These are phyloP conservation scores for Elongisporangium prolatum DNA, from an alignment of 352 stramenopile genomes.

Conservation along the genomic window DNA sequence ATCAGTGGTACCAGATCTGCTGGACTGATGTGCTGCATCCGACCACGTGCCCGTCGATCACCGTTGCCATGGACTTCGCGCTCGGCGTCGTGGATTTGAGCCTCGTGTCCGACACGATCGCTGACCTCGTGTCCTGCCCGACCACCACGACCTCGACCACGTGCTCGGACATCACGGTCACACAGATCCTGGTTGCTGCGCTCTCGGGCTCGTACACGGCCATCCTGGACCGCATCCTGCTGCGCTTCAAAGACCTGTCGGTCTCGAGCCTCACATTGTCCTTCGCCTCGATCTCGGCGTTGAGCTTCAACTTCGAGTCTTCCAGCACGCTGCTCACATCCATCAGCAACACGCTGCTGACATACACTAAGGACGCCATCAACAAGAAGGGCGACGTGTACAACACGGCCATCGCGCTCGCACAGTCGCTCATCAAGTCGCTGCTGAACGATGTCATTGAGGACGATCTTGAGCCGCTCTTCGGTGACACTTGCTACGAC, in stretches of 20 bases:
- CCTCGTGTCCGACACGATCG: slow-evolving; percentile 19
- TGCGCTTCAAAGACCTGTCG: slow-evolving; percentile 29
- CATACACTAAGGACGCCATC: slow-evolving; percentile 35
- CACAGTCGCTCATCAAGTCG: slow-evolving; percentile 35
- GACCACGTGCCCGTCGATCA: slow-evolving; percentile 16
- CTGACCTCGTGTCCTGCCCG: slow-evolving; percentile 10
- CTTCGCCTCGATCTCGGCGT: slow-evolving; percentile 46
- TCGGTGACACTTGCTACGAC: slow-evolving; percentile 35
- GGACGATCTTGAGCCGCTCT: slow-evolving; percentile 34
- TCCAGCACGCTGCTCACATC: slow-evolving; percentile 29
- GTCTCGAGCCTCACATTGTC: slow-evolving; percentile 27
- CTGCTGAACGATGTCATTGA: slow-evolving; percentile 48
- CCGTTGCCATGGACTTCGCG: slow-evolving; percentile 22
- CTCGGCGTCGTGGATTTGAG: slow-evolving; percentile 19
- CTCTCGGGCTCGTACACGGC: slow-evolving; percentile 14
- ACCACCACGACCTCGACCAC: slow-evolving; percentile 9
- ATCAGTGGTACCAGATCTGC: slow-evolving; percentile 38
- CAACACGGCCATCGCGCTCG: slow-evolving; percentile 27
- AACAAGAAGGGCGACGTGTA: slow-evolving; percentile 68
- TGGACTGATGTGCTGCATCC: slow-evolving; percentile 36
- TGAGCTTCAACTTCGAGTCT: slow-evolving; percentile 42
- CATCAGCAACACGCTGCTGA: slow-evolving; percentile 41
- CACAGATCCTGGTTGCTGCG: slow-evolving; percentile 24
- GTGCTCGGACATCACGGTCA: slow-evolving; percentile 30
- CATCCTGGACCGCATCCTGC: slow-evolving; percentile 24